These are phyloP conservation scores for Hymenoscyphus albidus DNA, from an alignment of 2,329 filamentous ascomycete genomes.

Conservation along the genomic window DNA sequence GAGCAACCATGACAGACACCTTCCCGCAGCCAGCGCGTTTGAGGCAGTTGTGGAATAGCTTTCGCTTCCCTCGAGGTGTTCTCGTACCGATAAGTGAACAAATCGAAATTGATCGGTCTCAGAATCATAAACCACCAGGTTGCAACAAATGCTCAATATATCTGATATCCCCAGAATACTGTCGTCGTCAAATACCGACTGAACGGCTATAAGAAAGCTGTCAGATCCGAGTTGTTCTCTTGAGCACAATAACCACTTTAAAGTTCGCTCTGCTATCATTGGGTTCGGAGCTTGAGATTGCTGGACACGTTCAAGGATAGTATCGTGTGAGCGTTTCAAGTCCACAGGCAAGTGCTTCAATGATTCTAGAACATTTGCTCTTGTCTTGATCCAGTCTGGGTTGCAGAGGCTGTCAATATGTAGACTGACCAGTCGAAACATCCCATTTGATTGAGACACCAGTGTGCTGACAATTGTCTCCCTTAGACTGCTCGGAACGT, in stretches of 20 bases:
- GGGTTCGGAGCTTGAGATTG: not conserved
- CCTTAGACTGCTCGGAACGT: not conserved
- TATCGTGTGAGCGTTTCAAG: slow-evolving; percentile 4
- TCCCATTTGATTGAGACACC: slow-evolving; percentile 6
- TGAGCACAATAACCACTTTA: slow-evolving; percentile 12
- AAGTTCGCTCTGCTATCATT: not conserved
- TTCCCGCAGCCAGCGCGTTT: not conserved
- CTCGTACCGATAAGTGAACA: slow-evolving; percentile 10
- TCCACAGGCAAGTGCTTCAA: slow-evolving; percentile 8
- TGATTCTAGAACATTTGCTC: slow-evolving; percentile 7
- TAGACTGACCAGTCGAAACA: slow-evolving; percentile 18
- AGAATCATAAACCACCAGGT: slow-evolving; percentile 1
- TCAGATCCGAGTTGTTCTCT: not conserved
- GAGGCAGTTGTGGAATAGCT: not conserved
- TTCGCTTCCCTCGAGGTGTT: not conserved
- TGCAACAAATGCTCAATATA: slow-evolving; percentile 9
- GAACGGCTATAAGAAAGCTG: not conserved
- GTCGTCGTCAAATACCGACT: not conserved
- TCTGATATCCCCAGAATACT: not conserved
- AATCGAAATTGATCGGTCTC: slow-evolving; percentile 7
- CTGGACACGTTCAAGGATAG: not conserved
- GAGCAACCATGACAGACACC: slow-evolving; percentile 1
- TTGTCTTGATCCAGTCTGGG: slow-evolving; percentile 2
- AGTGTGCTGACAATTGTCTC: slow-evolving; percentile 1
- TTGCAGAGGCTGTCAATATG: slow-evolving; percentile 19